phyloP scores from a whole-genome alignment of 2,329 filamentous ascomycete species.

The Claviceps paspali region DNA sequence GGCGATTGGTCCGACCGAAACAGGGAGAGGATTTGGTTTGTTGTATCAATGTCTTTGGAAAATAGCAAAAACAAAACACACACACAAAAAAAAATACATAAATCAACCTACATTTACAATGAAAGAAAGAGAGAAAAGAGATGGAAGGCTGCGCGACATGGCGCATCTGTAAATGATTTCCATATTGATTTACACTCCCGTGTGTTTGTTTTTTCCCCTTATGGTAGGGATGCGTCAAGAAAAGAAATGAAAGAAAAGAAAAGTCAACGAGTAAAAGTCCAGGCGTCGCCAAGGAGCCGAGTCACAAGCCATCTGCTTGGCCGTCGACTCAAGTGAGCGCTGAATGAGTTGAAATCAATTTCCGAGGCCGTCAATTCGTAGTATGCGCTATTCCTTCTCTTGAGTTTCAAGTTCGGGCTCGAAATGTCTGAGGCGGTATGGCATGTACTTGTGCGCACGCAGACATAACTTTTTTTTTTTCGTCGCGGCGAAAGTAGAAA shows the following conservation, averaged over 20 bases:
- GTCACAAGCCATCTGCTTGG: conserved; percentile 1
- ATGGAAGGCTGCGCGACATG: conserved; percentile 6
- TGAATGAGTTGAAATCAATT: conserved; percentile 1
- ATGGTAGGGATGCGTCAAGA: no score
- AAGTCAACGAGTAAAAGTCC: not conserved
- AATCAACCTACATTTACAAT: no score
- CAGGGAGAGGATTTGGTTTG: not conserved
- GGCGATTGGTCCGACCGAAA: not conserved
- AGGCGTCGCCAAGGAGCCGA: not conserved
- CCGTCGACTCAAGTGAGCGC: not conserved
- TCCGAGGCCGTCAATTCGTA: conserved; percentile 6
- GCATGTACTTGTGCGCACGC: no score
- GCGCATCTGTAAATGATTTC: conserved; percentile 1
- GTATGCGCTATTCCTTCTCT: conserved; percentile 3
- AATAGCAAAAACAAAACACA: conserved; percentile 2
- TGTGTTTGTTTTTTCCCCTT: no score
- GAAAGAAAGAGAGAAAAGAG: conserved; percentile 5
- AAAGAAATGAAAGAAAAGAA: not conserved
- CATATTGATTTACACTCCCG: conserved; percentile 7
- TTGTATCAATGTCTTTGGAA: not conserved
- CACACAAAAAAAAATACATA: not conserved
- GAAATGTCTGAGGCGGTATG: no score
- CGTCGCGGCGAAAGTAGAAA: no score
- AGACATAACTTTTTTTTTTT: no score
- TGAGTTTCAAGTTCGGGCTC: not conserved